Conservation (phyloP, 2,329 filamentous ascomycete genomes). For the Neonectria magnoliae region DNA sequence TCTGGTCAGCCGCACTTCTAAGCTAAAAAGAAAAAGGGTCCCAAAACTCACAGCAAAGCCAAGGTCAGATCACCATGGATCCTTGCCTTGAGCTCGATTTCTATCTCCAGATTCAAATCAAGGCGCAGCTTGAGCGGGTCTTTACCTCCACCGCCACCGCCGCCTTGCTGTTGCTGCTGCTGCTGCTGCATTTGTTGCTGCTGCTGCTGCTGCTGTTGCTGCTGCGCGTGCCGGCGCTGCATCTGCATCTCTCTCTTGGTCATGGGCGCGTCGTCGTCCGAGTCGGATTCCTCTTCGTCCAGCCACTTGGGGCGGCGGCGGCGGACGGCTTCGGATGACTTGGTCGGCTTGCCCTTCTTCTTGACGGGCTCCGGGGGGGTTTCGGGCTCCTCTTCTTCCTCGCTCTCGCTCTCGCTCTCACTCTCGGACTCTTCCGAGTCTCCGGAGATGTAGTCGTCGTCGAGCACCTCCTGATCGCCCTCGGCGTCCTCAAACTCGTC, state of each 20-base stretch:
- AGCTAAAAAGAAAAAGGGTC: background rate
- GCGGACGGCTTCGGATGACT: background rate
- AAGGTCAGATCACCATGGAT: constrained; percentile 87
- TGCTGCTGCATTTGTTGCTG: constrained; percentile 32
- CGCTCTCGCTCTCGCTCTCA: constrained; percentile 24
- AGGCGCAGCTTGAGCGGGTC: constrained; percentile 71
- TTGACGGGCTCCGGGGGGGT: constrained; percentile 27
- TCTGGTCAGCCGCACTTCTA: constrained; percentile 31
- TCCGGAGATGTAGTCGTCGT: constrained; percentile 11
- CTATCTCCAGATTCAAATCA: constrained; percentile 84
- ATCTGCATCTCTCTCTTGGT: background rate
- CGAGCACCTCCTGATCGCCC: constrained; percentile 26
- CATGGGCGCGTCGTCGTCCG: constrained; percentile 12
- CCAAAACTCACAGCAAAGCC: constrained; percentile 68
- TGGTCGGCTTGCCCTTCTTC: constrained; percentile 16
- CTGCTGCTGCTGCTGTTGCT: constrained; percentile 33
- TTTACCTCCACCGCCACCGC: constrained; percentile 34
- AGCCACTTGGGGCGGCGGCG: background rate
- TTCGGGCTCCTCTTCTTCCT: constrained; percentile 41
- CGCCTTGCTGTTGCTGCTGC: constrained; percentile 28
- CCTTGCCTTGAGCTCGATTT: constrained; percentile 86
- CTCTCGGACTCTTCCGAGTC: constrained; percentile 25
- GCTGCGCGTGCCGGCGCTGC: constrained; percentile 24
- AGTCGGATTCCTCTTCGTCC: constrained; percentile 23
- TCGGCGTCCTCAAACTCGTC: constrained; percentile 29